Base-by-base conservation (phyloP, 2,329 filamentous ascomycete genomes). In the Teratosphaeria gauchensis region DNA sequence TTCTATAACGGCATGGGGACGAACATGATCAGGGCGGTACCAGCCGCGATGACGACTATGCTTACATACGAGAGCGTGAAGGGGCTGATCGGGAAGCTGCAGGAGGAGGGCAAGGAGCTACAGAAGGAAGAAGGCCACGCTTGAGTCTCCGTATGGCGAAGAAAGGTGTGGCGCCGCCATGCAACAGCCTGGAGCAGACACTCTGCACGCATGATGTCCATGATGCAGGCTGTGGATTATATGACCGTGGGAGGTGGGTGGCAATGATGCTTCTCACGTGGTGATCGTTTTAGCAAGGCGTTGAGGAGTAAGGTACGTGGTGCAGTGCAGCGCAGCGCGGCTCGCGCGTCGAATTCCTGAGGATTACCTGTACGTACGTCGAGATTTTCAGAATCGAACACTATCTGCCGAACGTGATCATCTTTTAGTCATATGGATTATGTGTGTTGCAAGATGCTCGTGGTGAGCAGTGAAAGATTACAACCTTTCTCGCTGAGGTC, bases 1-100 rank as follows among this genome's bases (percentile, higher is more conserved):
- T 97, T 99, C 68, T 99, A 99, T 72, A 92, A 92, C 28, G 94
- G 94, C 38, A 90, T 99, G 80, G 94, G 94, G 42, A 96, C 92
- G 54, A 99, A 99, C 75, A 89, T 99, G 84, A 90, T 97, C 80
- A 84, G 94, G 58, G 94, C 94, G 7, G 87, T 99, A 12, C 94
- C 94, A 33, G 91, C 94, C 24, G 92, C 94, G 21, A 95, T 95
- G 69, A 96, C 95, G 30, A 99, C 94, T 2, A 95, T 99, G 87
- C 80, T 97, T 71, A 97, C 92, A 12, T 99, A 96, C 71, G 94
- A 99, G 76, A 94, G 87, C 64, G 72, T 87, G 59, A 80, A 80
- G 64, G 80, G 81, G 60, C 71, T 76, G 16, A 77, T 84, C 57
- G 76, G 77, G 55, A 76, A 74, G 57, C 64, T 84, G 58, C 82